A percentile compares a stretch with the other conserved stretches of the same genome.
phyloP scores from a whole-genome alignment of 352 stramenopile species.

The Halophytophthora polymorphica region DNA sequence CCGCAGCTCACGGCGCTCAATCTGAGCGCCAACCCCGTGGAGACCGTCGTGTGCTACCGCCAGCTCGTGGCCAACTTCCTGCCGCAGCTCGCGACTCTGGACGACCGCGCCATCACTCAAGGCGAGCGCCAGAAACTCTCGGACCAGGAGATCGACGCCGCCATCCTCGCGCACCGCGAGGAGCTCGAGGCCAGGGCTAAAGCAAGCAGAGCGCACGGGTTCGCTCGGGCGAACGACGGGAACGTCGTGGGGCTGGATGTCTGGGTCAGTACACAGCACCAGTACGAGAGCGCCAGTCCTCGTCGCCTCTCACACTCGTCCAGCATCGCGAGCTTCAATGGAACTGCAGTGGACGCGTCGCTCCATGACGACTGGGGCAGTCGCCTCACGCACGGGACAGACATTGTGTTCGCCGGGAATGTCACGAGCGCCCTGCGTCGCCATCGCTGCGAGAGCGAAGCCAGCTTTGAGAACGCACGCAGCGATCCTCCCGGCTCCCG shows the following conservation, averaged over 20 bases:
- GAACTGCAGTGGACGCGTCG: slow-evolving; percentile 16
- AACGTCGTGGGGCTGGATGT: no score
- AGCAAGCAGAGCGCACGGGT: no score
- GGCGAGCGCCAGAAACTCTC: slow-evolving; percentile 40
- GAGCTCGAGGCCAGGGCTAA: slow-evolving; percentile 3
- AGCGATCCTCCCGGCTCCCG: slow-evolving; percentile 3
- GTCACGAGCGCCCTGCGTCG: slow-evolving; percentile 78
- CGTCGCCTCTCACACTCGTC: slow-evolving; percentile 27
- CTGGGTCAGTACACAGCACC: not conserved
- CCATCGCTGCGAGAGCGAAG: slow-evolving; percentile 62
- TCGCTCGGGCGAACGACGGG: no score
- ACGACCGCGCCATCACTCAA: slow-evolving; percentile 38
- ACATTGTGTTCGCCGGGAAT: slow-evolving; percentile 88
- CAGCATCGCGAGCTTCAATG: slow-evolving; percentile 20
- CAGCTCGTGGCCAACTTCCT: slow-evolving; percentile 68
- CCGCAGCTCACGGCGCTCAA: slow-evolving; percentile 57
- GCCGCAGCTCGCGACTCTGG: slow-evolving; percentile 63
- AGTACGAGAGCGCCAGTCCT: slow-evolving; percentile 16
- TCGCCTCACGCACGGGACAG: slow-evolving; percentile 83
- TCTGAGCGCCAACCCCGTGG: slow-evolving; percentile 67
- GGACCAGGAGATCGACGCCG: slow-evolving; percentile 46
- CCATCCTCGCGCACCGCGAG: slow-evolving; percentile 29
- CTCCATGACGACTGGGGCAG: slow-evolving; percentile 56
- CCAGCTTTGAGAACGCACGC: slow-evolving; percentile 3
- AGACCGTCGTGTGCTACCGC: slow-evolving; percentile 51